These are phyloP conservation scores for Cryptococcus amylolentus DNA, from an alignment of 1,284 basidiomycete species.

Conservation along the genomic window DNA sequence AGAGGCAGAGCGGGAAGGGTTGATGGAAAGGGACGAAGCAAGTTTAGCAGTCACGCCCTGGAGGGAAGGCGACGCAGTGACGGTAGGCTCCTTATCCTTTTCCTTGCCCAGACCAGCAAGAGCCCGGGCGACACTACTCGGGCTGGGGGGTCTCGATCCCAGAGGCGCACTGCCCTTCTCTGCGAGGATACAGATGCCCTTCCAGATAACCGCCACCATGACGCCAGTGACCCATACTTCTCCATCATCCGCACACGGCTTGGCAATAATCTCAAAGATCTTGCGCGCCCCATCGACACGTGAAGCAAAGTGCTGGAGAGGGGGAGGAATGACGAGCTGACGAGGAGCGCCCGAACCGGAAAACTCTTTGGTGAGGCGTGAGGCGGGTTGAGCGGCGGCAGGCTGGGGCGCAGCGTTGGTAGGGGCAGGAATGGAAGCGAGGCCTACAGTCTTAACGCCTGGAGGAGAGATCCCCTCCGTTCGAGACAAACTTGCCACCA, in stretches of 20 bases:
- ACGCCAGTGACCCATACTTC: constrained; percentile 51
- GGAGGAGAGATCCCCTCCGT: constrained; percentile 34
- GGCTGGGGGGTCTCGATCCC: constrained; percentile 37
- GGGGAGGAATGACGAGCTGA: constrained; percentile 36
- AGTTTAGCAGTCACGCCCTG: constrained; percentile 37
- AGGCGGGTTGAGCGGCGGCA: constrained; percentile 22
- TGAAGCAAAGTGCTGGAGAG: constrained; percentile 47
- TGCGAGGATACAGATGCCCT: constrained; percentile 45
- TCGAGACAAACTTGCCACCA: constrained; percentile 36
- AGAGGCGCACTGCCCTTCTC: constrained; percentile 25
- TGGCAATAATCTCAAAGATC: constrained; percentile 43
- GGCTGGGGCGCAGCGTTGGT: constrained; percentile 24
- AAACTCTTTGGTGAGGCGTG: constrained; percentile 37
- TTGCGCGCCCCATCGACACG: constrained; percentile 46
- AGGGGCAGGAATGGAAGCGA: constrained; percentile 34
- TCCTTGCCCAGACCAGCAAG: constrained; percentile 41
- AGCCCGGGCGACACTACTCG: constrained; percentile 38
- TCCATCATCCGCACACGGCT: constrained; percentile 47
- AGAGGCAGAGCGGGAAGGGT: constrained; percentile 39
- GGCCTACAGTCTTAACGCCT: constrained; percentile 34
- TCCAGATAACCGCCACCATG: constrained; percentile 48
- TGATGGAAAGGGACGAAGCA: constrained; percentile 32
- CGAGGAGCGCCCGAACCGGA: constrained; percentile 34
- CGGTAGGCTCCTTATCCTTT: constrained; percentile 8
- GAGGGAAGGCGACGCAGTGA: constrained; percentile 28